A percentile compares a stretch with the other conserved stretches of the same genome.
Evolutionary conservation across 768 basidiomycete species (phyloP).

Genomic region (Mycena polygramma): DNA sequence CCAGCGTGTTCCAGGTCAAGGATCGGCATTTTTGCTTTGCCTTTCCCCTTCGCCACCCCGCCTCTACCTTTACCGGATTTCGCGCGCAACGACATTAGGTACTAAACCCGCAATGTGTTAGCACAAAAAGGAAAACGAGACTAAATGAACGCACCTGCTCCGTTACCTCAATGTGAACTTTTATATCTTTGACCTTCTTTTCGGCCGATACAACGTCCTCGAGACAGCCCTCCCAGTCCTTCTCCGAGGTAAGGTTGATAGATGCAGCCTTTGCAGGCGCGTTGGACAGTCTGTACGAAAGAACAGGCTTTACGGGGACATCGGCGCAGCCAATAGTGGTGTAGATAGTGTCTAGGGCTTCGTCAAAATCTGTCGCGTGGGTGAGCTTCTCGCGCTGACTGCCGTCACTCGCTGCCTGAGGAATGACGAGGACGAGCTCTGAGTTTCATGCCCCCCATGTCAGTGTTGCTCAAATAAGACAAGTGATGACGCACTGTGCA

Average conservation of each 20-base stretch:
- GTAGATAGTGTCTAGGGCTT: slow-evolving; percentile 10
- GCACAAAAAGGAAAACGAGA: no score
- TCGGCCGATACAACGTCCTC: slow-evolving; percentile 2
- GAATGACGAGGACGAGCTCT: slow-evolving; percentile 15
- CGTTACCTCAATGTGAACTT: slow-evolving; percentile 7
- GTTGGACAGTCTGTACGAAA: slow-evolving; percentile 12
- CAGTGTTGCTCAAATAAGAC: no score
- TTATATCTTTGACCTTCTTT: slow-evolving; percentile 1
- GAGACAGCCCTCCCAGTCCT: slow-evolving; percentile 11
- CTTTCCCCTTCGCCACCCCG: not conserved
- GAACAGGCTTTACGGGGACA: slow-evolving; percentile 6
- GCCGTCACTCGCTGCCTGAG: slow-evolving; percentile 1
- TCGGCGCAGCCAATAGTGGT: slow-evolving; percentile 7
- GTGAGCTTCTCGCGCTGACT: not conserved
- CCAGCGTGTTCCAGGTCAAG: slow-evolving; percentile 12
- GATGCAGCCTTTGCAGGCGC: not conserved
- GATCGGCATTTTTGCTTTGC: not conserved
- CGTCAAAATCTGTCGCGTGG: slow-evolving; percentile 18
- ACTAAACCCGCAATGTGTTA: no score
- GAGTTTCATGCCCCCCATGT: no score
- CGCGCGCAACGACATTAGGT: not conserved
- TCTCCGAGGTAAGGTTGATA: not conserved
- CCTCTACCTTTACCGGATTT: no score
- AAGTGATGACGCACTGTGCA: no score
- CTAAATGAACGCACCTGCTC: slow-evolving; percentile 11